Evolutionary conservation across 164 flowering plant species (phyloP).

Genomic region (Magnolia officinalis): DNA sequence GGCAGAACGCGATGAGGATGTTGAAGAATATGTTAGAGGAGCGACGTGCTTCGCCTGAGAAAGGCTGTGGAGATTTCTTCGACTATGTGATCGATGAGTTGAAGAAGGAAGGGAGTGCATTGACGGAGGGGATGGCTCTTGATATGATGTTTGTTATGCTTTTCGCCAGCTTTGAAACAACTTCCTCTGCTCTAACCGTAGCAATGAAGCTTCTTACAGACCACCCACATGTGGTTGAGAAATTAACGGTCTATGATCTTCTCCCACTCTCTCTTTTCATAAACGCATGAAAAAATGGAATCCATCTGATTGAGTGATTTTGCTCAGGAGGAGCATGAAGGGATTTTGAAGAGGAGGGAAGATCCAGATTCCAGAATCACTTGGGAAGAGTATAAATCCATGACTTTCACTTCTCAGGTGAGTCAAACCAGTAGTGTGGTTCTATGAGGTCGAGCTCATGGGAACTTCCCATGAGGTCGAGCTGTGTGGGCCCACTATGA

Average conservation of each 20-base stretch:
- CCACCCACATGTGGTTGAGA: slow-evolving; percentile 59
- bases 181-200: slow-evolving; percentile 32
- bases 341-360: slow-evolving; percentile 23
- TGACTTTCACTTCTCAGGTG: slow-evolving; percentile 39
- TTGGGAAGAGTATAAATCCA: slow-evolving; percentile 45
- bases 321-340: slow-evolving; percentile 33
- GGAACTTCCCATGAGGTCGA: no score
- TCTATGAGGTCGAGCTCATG: no score
- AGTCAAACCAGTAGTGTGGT: not conserved
- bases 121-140: slow-evolving; percentile 30
- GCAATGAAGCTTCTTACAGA: slow-evolving; percentile 37
- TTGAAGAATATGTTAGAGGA: slow-evolving; percentile 62
- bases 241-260: slow-evolving; percentile 42
- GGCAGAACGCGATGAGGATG: slow-evolving; percentile 77
- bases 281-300: not conserved
- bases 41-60: slow-evolving; percentile 48
- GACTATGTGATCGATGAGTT: slow-evolving; percentile 36
- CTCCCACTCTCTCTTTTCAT: not conserved
- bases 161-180: slow-evolving; percentile 42
- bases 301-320: not conserved
- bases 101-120: slow-evolving; percentile 27
- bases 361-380: slow-evolving; percentile 24
- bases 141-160: slow-evolving; percentile 36
- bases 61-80: slow-evolving; percentile 54
- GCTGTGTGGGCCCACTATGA: no score